Evolutionary conservation across 1,284 basidiomycete species (phyloP), one percentile per base, ranked within the genome.

Genomic region (Marasmius oreades): DNA sequence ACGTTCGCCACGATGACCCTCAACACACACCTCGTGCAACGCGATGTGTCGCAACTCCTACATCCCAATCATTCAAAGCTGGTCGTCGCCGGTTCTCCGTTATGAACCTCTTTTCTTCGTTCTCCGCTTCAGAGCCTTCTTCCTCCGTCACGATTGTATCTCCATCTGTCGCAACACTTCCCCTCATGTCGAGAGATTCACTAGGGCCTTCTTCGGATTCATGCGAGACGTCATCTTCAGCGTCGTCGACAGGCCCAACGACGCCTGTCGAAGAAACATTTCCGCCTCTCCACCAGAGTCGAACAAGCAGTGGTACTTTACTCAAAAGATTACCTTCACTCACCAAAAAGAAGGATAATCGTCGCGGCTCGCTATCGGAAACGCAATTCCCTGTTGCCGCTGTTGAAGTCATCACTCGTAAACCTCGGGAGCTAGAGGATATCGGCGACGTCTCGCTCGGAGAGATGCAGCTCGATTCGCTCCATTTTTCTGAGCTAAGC

Each of bases 401-500:
- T 22, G 37, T 52, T 31, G 31, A 18, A 12, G 14, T n/a, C 28
- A 45, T 24, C 10, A 31, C 18, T n/a, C 10, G 37, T n/a, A 34
- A 39, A 20, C 28, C 52, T 11, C 18, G 10, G 22, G 33, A 16
- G 24, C 28, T 28, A 24, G 26, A 42, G 24, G 55, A 55, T 16
- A 42, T 42, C 31, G 23, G 50, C 16, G 61, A 70, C 20, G 34
- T 52, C 56, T 73, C 71, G 53, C 65, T 77, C 12, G 55, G 58
- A 50, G 80, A 81, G 67, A 75, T 79, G 74, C 67, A 64, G 24
- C 72, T 81, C 43, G 76, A 80, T 60, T 81, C 80, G 24, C 66
- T 81, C 52, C 79, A 80, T 58, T 81, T 80, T 61, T 80, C 81
- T 55, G 73, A 77, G 1, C 53, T 81, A 45, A 75, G 74, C 55